phyloP scores from a whole-genome alignment of 257 asterid genomes.

The Lavandula angustifolia region DNA sequence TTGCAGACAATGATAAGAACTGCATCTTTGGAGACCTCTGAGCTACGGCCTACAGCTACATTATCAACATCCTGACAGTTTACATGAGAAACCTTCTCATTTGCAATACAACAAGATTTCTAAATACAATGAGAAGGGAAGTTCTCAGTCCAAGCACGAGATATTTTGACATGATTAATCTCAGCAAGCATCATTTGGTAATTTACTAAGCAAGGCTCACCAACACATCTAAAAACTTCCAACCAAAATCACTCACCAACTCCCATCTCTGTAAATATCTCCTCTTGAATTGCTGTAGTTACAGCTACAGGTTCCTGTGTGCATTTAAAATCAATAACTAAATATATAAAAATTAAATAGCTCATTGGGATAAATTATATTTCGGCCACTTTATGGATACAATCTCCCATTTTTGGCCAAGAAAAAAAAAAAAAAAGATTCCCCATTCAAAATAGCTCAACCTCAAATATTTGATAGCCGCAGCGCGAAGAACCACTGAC shows the following conservation, averaged over 20 bases:
- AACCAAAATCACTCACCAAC: slow-evolving; percentile 58
- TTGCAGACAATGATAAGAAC: neutral
- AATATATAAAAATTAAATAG: neutral
- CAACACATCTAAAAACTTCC: slow-evolving; percentile 18
- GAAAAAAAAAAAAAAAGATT: neutral
- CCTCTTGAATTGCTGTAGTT: slow-evolving; percentile 83
- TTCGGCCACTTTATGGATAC: neutral
- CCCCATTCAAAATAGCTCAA: slow-evolving; percentile 8
- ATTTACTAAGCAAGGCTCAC: slow-evolving; percentile 5
- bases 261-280: slow-evolving; percentile 79
- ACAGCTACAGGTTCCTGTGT: slow-evolving; percentile 85
- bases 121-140: too few relatives aligned
- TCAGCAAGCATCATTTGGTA: slow-evolving; percentile 16
- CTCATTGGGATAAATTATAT: slow-evolving; percentile 4
- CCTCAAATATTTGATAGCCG: neutral
- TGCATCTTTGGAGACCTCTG: slow-evolving; percentile 1
- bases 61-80: neutral
- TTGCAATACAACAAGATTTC: neutral
- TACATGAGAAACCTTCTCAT: slow-evolving; percentile 7
- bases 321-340: slow-evolving; percentile 12
- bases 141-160: neutral
- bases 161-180: neutral
- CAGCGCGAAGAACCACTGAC: neutral
- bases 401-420: slow-evolving; percentile 2
- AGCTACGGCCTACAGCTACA: neutral